Conservation (phyloP, 768 basidiomycete species). For the Naganishia vishniacii region DNA sequence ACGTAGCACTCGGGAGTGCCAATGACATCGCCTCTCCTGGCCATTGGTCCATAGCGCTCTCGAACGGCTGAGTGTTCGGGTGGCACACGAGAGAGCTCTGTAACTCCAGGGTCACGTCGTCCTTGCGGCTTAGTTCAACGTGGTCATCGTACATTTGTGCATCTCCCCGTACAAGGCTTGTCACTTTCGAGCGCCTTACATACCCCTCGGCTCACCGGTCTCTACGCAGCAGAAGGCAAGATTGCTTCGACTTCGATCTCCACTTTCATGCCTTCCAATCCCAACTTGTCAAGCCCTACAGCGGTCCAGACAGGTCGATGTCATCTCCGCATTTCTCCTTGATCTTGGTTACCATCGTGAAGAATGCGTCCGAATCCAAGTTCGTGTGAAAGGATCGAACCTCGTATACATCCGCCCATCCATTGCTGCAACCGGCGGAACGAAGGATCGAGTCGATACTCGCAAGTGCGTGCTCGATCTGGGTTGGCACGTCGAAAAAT, state of each 20-base stretch:
- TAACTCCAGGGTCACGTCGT: too few relatives aligned
- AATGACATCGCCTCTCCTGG: too few relatives aligned
- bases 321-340: constrained; percentile 9
- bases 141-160: too few relatives aligned
- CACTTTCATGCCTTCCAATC: constrained; percentile 14
- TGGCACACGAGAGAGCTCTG: too few relatives aligned
- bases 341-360: constrained; percentile 15
- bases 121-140: too few relatives aligned
- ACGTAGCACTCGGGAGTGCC: too few relatives aligned
- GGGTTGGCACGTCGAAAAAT: constrained; percentile 3
- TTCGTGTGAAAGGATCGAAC: not conserved
- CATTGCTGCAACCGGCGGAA: constrained; percentile 1
- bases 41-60: too few relatives aligned
- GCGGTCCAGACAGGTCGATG: constrained; percentile 14
- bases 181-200: too few relatives aligned
- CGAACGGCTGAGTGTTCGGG: too few relatives aligned
- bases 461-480: constrained; percentile 2
- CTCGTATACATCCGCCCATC: constrained; percentile 9
- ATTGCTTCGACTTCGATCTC: constrained; percentile 18
- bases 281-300: constrained; percentile 14
- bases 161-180: too few relatives aligned
- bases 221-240: constrained; percentile 3
- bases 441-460: constrained; percentile 9
- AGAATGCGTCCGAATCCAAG: constrained; percentile 14
- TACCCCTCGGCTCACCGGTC: too few relatives aligned